Conservation (phyloP, 495 filamentous ascomycete species). For the Halenospora varia region DNA sequence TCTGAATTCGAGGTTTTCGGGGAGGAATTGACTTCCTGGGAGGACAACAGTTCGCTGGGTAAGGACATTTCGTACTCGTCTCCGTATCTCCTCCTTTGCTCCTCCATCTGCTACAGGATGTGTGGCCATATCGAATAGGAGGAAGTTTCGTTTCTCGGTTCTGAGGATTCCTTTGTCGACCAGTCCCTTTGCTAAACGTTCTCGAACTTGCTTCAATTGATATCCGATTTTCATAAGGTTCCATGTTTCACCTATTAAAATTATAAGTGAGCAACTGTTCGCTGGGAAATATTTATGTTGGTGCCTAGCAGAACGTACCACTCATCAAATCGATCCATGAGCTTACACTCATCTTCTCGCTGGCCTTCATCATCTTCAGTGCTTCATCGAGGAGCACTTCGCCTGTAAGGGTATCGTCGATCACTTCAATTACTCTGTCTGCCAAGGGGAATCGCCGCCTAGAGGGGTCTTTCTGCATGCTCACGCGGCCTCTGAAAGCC, state of each 20-base stretch:
- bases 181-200: constrained; percentile 94
- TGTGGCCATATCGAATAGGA: constrained; percentile 99
- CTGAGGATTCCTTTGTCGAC: constrained; percentile 98
- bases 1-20: constrained; percentile 89
- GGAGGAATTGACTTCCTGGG: constrained; percentile 75
- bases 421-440: constrained; percentile 90
- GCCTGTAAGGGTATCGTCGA: constrained; percentile 95
- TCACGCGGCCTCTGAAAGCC: constrained; percentile 91
- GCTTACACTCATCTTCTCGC: constrained; percentile 99
- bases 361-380: constrained; percentile 99
- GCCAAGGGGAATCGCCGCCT: constrained; percentile 87
- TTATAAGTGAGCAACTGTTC: constrained; percentile 11
- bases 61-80: constrained; percentile 86
- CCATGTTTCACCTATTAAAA: constrained; percentile 85
- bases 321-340: constrained; percentile 99
- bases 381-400: constrained; percentile 98
- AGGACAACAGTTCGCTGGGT: constrained; percentile 93
- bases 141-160: constrained; percentile 98
- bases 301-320: constrained; percentile 51
- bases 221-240: constrained; percentile 99
- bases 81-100: constrained; percentile 94
- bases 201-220: constrained; percentile 97
- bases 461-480: constrained; percentile 96
- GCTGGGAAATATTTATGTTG: background rate
- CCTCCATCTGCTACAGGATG: constrained; percentile 97